Conservation (phyloP, 148 eudicot species). For the Linanthus parryae region DNA sequence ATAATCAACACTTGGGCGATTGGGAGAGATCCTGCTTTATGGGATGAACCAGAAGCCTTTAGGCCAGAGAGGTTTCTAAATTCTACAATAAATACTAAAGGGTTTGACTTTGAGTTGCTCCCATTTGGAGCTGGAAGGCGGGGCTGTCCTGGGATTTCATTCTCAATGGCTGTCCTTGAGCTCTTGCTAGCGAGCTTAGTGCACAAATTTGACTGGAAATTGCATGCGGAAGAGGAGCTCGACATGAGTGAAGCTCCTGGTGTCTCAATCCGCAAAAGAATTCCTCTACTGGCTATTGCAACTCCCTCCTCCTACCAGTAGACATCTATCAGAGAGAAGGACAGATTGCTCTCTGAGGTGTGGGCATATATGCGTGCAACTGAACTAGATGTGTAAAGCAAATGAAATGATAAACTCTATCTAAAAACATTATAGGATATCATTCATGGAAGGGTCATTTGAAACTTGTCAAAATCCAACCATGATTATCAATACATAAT, state of each 20-base stretch:
- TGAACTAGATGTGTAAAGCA: too few species aligned
- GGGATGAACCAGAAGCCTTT: constrained; percentile 53
- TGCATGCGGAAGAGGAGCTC: constrained; percentile 39
- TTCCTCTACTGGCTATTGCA: constrained; percentile 29
- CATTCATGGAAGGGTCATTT: too few species aligned
- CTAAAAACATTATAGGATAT: too few species aligned
- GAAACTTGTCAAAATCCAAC: too few species aligned
- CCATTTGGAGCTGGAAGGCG: constrained; percentile 79
- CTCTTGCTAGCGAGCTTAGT: constrained; percentile 44
- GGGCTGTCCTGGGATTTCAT: constrained; percentile 45
- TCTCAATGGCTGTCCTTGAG: constrained; percentile 39
- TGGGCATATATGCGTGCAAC: too few species aligned
- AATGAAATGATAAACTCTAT: too few species aligned
- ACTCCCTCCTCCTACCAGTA: too few species aligned
- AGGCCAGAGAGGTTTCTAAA: constrained; percentile 57
- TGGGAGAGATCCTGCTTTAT: constrained; percentile 44
- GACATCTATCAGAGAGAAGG: too few species aligned
- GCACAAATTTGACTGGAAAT: constrained; percentile 37
- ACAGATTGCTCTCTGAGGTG: too few species aligned
- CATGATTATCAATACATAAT: too few species aligned
- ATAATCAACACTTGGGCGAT: constrained; percentile 63
- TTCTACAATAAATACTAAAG: constrained; percentile 36
- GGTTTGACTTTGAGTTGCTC: constrained; percentile 44
- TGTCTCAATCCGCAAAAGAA: constrained; percentile 23
- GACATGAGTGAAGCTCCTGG: constrained; percentile 33